These are phyloP conservation scores for Calcarisporium arbuscula DNA, from an alignment of 2,329 filamentous ascomycete species.

Conservation along the genomic window DNA sequence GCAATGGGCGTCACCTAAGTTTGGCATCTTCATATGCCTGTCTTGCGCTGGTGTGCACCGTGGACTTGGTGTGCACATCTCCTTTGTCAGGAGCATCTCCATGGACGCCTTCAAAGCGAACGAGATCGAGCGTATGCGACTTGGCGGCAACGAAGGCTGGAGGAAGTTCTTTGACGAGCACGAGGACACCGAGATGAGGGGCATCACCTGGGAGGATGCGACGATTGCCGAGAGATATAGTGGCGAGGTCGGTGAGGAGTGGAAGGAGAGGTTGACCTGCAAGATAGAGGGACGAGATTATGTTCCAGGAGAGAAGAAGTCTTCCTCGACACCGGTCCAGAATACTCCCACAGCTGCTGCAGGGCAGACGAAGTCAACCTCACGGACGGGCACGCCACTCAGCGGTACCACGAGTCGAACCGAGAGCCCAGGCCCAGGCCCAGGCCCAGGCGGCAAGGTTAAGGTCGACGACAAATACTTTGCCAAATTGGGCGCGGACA, in stretches of 20 bases:
- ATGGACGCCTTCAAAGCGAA: constrained; percentile 97
- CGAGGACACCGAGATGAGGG: constrained; percentile 58
- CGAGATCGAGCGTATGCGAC: constrained; percentile 90
- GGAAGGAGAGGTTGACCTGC: constrained; percentile 81
- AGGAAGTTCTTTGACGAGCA: constrained; percentile 78
- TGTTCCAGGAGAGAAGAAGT: constrained; percentile 62
- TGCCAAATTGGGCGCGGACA: constrained; percentile 74
- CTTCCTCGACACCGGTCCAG: constrained; percentile 18
- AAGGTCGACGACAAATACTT: constrained; percentile 85
- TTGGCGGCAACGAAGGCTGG: constrained; percentile 86
- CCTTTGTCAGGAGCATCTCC: constrained; percentile 92
- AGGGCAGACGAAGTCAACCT: constrained; percentile 25
- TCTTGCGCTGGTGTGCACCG: constrained; percentile 93
- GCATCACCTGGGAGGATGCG: constrained; percentile 73
- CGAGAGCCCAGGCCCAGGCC: constrained; percentile 31
- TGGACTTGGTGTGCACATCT: constrained; percentile 93
- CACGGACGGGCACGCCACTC: constrained; percentile 35
- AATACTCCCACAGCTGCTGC: constrained; percentile 24
- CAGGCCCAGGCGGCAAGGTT: constrained; percentile 38
- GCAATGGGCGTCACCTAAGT: constrained; percentile 97
- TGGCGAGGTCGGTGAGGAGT: constrained; percentile 86
- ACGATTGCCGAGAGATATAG: constrained; percentile 89
- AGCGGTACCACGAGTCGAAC: constrained; percentile 32
- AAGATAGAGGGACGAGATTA: constrained; percentile 88
- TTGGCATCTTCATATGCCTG: constrained; percentile 97